phyloP scores from a whole-genome alignment of 192 early-diverging fungal genomes.

The Pilaira anomala region DNA sequence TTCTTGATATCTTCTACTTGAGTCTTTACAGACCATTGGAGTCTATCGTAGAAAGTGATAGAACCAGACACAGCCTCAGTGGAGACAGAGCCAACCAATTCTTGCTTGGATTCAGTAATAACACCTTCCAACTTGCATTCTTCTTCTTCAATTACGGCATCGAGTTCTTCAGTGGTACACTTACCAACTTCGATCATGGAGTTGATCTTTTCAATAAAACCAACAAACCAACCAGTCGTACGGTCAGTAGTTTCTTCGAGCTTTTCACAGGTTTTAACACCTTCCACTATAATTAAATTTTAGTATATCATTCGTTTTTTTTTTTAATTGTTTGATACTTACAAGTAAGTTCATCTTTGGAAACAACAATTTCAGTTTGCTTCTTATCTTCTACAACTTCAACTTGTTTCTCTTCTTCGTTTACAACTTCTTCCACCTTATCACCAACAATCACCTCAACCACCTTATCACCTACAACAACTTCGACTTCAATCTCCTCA shows the following conservation, averaged over 20 bases:
- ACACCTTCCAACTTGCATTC: not conserved
- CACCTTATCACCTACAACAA: not conserved
- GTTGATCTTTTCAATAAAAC: conserved; percentile 1
- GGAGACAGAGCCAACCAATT: not conserved
- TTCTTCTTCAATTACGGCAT: conserved; percentile 4
- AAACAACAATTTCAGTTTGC: not conserved
- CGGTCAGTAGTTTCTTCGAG: not conserved
- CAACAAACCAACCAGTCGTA: conserved; percentile 2
- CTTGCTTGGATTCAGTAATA: not conserved
- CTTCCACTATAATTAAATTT: not conserved
- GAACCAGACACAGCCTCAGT: not conserved
- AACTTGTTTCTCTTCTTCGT: not conserved
- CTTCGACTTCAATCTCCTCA: not conserved
- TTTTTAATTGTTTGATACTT: no score
- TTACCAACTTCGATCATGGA: not conserved
- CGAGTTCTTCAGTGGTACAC: conserved; percentile 4
- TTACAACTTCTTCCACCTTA: not conserved
- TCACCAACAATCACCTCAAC: not conserved
- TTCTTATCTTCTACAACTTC: not conserved
- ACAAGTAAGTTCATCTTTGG: not conserved
- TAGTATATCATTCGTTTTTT: no score
- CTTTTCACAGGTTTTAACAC: not conserved
- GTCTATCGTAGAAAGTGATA: not conserved
- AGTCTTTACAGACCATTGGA: not conserved
- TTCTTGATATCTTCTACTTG: conserved; percentile 8